These are phyloP conservation scores for Fusarium robinianum DNA, from an alignment of 2,329 filamentous ascomycete genomes.

Conservation along the genomic window DNA sequence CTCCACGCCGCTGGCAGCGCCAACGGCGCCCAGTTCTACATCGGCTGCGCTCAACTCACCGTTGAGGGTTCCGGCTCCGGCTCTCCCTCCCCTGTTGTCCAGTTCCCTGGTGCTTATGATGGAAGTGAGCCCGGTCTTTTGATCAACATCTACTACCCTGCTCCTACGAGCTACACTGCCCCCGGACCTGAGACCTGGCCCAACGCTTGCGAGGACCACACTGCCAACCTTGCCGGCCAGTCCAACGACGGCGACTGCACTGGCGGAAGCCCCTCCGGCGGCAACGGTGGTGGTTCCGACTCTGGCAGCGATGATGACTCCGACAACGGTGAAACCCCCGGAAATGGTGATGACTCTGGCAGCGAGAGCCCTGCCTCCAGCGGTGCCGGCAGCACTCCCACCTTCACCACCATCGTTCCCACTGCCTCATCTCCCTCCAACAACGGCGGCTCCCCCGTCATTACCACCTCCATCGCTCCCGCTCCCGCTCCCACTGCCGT, in stretches of 20 bases:
- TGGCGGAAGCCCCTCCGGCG: constrained; percentile 33
- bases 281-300: constrained; percentile 36
- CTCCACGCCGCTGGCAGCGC: constrained; percentile 40
- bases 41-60: constrained; percentile 42
- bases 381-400: constrained; percentile 14
- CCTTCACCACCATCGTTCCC: constrained; percentile 18
- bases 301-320: constrained; percentile 28
- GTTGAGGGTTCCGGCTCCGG: constrained; percentile 40
- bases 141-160: constrained; percentile 44
- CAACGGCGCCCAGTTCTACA: constrained; percentile 46
- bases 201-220: constrained; percentile 44
- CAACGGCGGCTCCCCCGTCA: constrained; percentile 9
- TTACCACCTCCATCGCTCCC: neutral
- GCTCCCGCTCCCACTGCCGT: constrained; percentile 4
- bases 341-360: constrained; percentile 11
- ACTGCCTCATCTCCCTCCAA: constrained; percentile 13
- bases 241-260: constrained; percentile 45
- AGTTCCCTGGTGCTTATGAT: constrained; percentile 42
- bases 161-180: constrained; percentile 39
- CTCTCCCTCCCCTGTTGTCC: constrained; percentile 36
- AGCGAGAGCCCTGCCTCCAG: constrained; percentile 1
- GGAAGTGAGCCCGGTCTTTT: constrained; percentile 41
- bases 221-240: constrained; percentile 42
- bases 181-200: constrained; percentile 44
- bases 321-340: constrained; percentile 11